These are phyloP conservation scores for Nigrograna mackinnonii DNA, from an alignment of 2,329 filamentous ascomycete genomes.

Conservation along the genomic window DNA sequence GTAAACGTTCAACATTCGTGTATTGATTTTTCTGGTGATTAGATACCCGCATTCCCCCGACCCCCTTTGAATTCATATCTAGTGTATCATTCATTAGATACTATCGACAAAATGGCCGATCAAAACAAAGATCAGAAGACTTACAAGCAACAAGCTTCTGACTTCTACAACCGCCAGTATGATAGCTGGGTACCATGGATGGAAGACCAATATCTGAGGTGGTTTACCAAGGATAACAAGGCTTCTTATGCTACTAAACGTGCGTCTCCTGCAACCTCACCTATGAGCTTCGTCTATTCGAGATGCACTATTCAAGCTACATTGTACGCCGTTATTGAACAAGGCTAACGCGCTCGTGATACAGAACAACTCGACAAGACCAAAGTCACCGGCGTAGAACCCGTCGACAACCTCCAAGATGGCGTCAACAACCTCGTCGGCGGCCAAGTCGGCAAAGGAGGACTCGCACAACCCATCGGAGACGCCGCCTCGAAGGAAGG, in stretches of 20 bases:
- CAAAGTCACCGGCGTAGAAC: conserved; percentile 69
- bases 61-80: no score
- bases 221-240: conserved; percentile 79
- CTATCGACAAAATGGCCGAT: conserved; percentile 12
- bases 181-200: conserved; percentile 78
- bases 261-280: conserved; percentile 38
- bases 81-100: no score
- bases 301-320: neutral
- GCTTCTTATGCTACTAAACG: conserved; percentile 71
- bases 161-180: conserved; percentile 73
- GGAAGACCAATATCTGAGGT: conserved; percentile 72
- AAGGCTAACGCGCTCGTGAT: no score
- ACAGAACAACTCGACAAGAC: conserved; percentile 69
- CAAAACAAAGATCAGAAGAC: conserved; percentile 21
- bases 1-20: no score
- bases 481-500: conserved; percentile 67
- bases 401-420: conserved; percentile 71
- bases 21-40: no score
- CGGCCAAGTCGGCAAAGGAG: conserved; percentile 70
- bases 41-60: no score
- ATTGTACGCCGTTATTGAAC: neutral
- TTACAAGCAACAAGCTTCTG: conserved; percentile 32
- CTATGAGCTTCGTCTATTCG: conserved; percentile 1
- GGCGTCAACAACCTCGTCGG: conserved; percentile 65
- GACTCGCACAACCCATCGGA: conserved; percentile 66